Evolutionary conservation across 1,139 yeast species (phyloP).

Genomic region (Yamadazyma siamensis): DNA sequence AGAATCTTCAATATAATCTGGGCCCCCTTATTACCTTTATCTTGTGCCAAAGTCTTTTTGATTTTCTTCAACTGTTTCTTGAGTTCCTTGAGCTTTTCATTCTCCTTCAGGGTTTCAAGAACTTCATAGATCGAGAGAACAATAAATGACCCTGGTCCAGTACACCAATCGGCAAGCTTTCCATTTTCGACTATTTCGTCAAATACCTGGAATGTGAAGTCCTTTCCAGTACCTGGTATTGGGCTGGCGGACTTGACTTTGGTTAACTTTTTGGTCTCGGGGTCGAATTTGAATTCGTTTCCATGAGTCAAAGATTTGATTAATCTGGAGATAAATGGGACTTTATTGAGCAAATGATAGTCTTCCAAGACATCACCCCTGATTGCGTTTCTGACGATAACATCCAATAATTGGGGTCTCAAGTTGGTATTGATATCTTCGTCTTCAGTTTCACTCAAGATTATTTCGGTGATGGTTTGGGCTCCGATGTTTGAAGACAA

Average conservation of each 20-base stretch:
- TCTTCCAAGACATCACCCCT: slow-evolving; percentile 73
- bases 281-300: slow-evolving; percentile 51
- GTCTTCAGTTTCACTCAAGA: slow-evolving; percentile 51
- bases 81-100: slow-evolving; percentile 43
- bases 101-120: slow-evolving; percentile 28
- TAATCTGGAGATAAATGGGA: slow-evolving; percentile 72
- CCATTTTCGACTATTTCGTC: slow-evolving; percentile 45
- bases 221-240: slow-evolving; percentile 57
- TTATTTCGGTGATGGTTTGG: slow-evolving; percentile 75
- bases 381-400: slow-evolving; percentile 51
- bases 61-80: slow-evolving; percentile 51
- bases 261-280: slow-evolving; percentile 59
- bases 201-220: slow-evolving; percentile 54
- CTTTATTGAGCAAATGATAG: slow-evolving; percentile 60
- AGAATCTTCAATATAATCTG: slow-evolving; percentile 52
- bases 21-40: slow-evolving; percentile 72
- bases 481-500: slow-evolving; percentile 74
- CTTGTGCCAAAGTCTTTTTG: slow-evolving; percentile 44
- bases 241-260: slow-evolving; percentile 39
- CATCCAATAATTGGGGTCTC: slow-evolving; percentile 52
- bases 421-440: slow-evolving; percentile 40
- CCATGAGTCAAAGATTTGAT: slow-evolving; percentile 82
- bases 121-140: slow-evolving; percentile 67
- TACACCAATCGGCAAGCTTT: slow-evolving; percentile 64
- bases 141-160: slow-evolving; percentile 78